Conservation (phyloP, 2,329 filamentous ascomycete genomes). For the Colletotrichum tropicicola region DNA sequence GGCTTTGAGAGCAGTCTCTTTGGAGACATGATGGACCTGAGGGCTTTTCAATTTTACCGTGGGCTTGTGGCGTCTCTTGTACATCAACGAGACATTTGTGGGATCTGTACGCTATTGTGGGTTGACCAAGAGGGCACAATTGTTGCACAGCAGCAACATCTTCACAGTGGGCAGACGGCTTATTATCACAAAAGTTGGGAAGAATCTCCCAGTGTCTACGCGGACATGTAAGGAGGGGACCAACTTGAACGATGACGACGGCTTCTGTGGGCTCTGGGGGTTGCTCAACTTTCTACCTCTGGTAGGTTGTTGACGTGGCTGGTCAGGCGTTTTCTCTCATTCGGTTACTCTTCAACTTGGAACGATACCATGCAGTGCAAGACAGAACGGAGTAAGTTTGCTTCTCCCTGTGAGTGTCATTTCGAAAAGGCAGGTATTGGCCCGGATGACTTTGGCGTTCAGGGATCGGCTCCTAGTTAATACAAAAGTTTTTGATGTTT, state of each 20-base stretch:
- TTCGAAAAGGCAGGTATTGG: constrained; percentile 9
- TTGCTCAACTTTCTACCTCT: constrained; percentile 12
- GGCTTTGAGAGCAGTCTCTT: constrained; percentile 62
- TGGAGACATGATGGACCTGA: constrained; percentile 62
- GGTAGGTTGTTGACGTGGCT: constrained; percentile 18
- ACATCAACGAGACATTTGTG: constrained; percentile 15
- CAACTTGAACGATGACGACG: constrained; percentile 39
- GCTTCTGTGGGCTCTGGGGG: constrained; percentile 41
- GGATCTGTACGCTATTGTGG: constrained; percentile 32
- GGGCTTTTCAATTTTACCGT: constrained; percentile 53
- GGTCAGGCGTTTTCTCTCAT: constrained; percentile 28
- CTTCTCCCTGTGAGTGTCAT: constrained; percentile 26
- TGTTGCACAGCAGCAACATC: constrained; percentile 32
- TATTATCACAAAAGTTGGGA: constrained; percentile 38
- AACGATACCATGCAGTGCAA: constrained; percentile 29
- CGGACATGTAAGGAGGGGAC: constrained; percentile 39
- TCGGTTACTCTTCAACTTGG: constrained; percentile 25
- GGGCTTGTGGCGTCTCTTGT: constrained; percentile 39
- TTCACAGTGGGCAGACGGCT: constrained; percentile 35
- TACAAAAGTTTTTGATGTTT: constrained; percentile 28
- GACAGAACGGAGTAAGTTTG: constrained; percentile 33
- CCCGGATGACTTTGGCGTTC: constrained; percentile 23
- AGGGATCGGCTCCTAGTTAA: constrained; percentile 5
- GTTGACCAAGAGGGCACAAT: constrained; percentile 40
- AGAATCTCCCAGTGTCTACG: constrained; percentile 39